Base-by-base conservation (phyloP, 2,329 filamentous ascomycete species). In the Penicillium sp. region DNA sequence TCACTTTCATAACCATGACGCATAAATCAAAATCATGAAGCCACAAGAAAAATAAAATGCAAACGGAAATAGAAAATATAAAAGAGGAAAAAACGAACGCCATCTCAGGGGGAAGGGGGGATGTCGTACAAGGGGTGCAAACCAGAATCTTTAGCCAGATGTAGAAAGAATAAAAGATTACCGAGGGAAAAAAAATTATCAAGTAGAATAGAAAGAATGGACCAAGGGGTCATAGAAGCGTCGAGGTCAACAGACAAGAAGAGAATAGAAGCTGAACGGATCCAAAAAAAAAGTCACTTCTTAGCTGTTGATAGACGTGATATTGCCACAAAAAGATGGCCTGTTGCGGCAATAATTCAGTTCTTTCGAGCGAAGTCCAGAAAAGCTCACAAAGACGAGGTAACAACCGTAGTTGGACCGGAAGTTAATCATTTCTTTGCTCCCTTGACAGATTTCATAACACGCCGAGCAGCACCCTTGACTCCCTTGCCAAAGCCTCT, bases 371-470 rank as follows among this genome's bases (percentile, higher is more conserved):
- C 25, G 11, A 48, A 17, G 19, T 22, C 17, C 28, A 25, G 26
- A 50, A 17, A 19, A n/a, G 12, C 17, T 2, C 26, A 22, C n/a
- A 17, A 38, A 16, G 33, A 22, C n/a, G 16, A 17, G 11, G 9
- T 19, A 25, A 19, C 11, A 11, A 19, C 10, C 14, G n/a, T 26
- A 50, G 28, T n/a, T 14, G 16, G 44, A 36, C 22, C 11, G 22
- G 9, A 25, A 9, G 10, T 28, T 8, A 33, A 51, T 50, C 36
- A 59, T 33, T 44, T 53, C 40, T 57, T 59, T 43, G 37, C 38
- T 37, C 59, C 59, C 44, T 54, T 62, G n/a, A 65, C 58, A 36
- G 53, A 56, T 11, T 57, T 62, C 11, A 61, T 53, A 25, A 66
- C 56, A 10, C 41, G 59, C 22, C 48, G 56, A 33, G 59, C 61